Evolutionary conservation across 805 yeast species (phyloP).

Genomic region (Kluyveromyces dobzhanskii): DNA sequence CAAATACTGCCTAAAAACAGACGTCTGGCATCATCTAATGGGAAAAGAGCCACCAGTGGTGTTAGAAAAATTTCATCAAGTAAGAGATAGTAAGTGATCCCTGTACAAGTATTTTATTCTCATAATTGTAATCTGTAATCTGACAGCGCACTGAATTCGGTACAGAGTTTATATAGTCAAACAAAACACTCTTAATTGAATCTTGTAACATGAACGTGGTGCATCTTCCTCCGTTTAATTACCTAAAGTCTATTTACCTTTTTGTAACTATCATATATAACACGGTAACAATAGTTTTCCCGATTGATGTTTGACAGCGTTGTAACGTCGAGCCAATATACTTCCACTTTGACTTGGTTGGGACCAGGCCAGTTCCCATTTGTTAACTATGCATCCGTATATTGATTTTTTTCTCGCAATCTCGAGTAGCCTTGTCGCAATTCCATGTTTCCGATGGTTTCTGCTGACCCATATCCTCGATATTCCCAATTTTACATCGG

Average conservation of each 20-base stretch:
- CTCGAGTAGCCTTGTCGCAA: constrained; percentile 40
- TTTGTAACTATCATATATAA: constrained; percentile 14
- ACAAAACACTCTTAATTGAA: too few species aligned
- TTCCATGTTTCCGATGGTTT: constrained; percentile 39
- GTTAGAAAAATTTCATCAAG: constrained; percentile 26
- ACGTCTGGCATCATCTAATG: constrained; percentile 19
- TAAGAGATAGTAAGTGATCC: background rate
- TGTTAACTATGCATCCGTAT: constrained; percentile 40
- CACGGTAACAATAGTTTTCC: constrained; percentile 27
- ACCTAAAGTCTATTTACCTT: too few species aligned
- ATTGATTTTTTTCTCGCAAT: constrained; percentile 37
- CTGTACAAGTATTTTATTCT: too few species aligned
- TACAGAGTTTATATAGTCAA: too few species aligned
- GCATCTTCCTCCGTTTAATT: too few species aligned
- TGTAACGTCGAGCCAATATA: constrained; percentile 45
- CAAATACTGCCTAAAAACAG: constrained; percentile 26
- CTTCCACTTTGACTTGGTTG: constrained; percentile 66
- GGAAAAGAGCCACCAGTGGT: constrained; percentile 28
- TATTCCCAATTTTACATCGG: constrained; percentile 37
- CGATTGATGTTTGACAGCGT: constrained; percentile 42
- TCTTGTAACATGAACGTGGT: too few species aligned
- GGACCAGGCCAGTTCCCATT: constrained; percentile 51
- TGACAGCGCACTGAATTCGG: too few species aligned
- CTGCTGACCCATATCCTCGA: constrained; percentile 42
- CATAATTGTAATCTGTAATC: too few species aligned